Percentiles rank a stretch among this genome's conserved stretches.
phyloP scores from a whole-genome alignment of 2,329 filamentous ascomycete genomes.

The Alternaria conjuncta region DNA sequence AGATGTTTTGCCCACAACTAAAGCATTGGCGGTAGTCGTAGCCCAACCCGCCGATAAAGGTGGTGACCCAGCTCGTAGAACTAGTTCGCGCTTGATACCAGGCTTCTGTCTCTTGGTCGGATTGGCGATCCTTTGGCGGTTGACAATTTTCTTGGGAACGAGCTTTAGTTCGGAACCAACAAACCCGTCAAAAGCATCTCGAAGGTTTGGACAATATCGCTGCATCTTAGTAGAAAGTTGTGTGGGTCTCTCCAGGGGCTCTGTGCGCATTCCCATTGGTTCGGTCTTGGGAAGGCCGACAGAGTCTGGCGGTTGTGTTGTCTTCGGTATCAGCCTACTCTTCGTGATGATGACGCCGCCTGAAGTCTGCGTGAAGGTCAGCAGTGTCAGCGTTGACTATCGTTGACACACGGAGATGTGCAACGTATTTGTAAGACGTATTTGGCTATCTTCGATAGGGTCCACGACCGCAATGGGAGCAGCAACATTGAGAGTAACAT shows the following conservation, averaged over 20 bases:
- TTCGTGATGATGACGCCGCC: background rate
- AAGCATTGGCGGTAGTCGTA: background rate
- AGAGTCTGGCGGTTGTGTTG: background rate
- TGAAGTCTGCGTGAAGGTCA: background rate
- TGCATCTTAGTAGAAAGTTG: background rate
- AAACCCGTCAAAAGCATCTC: slow-evolving; percentile 19
- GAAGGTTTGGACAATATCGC: background rate
- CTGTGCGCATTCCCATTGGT: background rate
- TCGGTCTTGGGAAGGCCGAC: background rate
- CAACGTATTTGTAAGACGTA: background rate
- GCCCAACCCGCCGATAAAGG: background rate
- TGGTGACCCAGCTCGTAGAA: slow-evolving; percentile 8
- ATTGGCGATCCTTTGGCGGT: background rate
- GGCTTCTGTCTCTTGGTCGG: background rate
- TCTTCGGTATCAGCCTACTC: background rate
- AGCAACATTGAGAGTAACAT: slow-evolving; percentile 6
- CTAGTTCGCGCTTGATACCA: background rate
- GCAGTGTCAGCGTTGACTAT: background rate
- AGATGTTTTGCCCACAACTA: background rate
- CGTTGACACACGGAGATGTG: background rate
- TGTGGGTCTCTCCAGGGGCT: background rate
- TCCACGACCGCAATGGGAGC: slow-evolving; percentile 21
- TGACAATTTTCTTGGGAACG: background rate
- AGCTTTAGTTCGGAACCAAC: slow-evolving; percentile 12
- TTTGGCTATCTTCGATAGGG: slow-evolving; percentile 38